Conservation (phyloP, 2,329 filamentous ascomycete genomes). For the Sclerotinia subarctica region DNA sequence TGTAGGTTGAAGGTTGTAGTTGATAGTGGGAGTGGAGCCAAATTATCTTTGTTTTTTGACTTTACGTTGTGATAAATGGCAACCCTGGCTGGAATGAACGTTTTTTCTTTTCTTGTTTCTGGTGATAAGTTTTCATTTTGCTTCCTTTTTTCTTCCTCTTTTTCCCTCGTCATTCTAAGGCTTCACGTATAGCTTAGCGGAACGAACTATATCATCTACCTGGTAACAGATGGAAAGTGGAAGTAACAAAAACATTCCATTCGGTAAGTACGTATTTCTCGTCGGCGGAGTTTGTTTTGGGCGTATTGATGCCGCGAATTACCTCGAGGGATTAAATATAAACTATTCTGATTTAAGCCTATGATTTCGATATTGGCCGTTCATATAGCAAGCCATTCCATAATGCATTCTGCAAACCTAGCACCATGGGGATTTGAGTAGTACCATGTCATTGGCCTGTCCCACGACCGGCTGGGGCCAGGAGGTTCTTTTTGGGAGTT, state of each 20-base stretch:
- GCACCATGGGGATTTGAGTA: conserved; percentile 26
- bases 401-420: conserved; percentile 18
- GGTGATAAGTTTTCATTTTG: not conserved
- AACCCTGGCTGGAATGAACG: not conserved
- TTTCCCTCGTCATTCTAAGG: not conserved
- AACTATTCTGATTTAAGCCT: conserved; percentile 1
- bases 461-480: conserved; percentile 19
- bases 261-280: not conserved
- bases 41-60: not conserved
- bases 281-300: not conserved
- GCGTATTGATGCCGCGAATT: not conserved
- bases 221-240: not conserved
- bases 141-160: not conserved
- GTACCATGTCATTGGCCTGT: conserved; percentile 29
- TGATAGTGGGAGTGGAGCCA: conserved; percentile 1
- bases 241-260: not conserved
- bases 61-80: not conserved
- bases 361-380: conserved; percentile 10
- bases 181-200: not conserved
- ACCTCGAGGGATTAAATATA: not conserved
- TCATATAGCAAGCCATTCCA: not conserved
- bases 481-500: conserved; percentile 7
- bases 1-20: conserved; percentile 4
- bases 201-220: not conserved
- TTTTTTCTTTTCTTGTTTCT: not conserved